Conservation (phyloP, 2,329 filamentous ascomycete genomes). For the Penicillium verrucosum region DNA sequence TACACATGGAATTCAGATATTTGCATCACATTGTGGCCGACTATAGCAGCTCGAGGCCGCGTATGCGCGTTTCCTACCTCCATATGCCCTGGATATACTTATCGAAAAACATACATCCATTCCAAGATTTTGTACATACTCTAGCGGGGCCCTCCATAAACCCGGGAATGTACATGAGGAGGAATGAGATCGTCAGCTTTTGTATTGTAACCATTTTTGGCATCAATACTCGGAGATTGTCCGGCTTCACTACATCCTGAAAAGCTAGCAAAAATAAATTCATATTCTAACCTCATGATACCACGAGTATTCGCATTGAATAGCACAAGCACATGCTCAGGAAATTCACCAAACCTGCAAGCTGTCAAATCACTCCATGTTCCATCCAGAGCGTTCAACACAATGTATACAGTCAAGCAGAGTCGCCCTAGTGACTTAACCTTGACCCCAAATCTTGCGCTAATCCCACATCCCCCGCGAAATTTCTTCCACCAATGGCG, state of each 20-base stretch:
- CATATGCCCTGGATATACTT: too few relatives aligned
- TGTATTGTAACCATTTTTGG: too few relatives aligned
- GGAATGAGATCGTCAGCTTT: background rate
- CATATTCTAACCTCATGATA: background rate
- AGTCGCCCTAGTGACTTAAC: background rate
- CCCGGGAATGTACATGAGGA: background rate
- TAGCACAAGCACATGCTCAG: background rate
- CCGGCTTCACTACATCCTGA: background rate
- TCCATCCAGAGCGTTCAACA: background rate
- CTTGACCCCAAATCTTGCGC: background rate
- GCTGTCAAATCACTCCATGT: background rate
- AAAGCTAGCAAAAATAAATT: too few relatives aligned
- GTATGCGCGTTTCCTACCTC: background rate
- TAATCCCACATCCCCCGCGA: background rate
- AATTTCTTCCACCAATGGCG: background rate
- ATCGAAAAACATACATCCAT: background rate
- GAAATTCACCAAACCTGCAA: background rate
- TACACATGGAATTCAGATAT: background rate
- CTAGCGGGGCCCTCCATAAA: background rate
- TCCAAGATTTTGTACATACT: too few relatives aligned
- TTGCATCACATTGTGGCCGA: background rate
- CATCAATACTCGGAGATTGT: background rate
- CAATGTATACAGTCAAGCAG: background rate
- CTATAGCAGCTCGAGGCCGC: background rate
- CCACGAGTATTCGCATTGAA: background rate